Evolutionary conservation across 2,329 filamentous ascomycete genomes (phyloP), one percentile per base, ranked within the genome.

Genomic region (Neurospora sp.): DNA sequence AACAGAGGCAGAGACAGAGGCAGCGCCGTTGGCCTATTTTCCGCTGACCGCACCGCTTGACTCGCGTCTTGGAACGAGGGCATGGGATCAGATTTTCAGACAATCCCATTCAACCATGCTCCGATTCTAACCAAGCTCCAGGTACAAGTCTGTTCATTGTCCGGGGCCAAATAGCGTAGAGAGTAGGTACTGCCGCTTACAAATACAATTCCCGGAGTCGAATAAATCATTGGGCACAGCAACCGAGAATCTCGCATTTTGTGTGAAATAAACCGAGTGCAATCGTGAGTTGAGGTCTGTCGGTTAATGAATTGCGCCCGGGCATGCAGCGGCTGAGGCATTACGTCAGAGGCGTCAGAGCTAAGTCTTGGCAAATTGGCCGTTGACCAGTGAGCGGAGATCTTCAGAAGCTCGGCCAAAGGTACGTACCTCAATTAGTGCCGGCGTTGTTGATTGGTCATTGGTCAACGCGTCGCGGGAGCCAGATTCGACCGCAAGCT

Each of bases 341-440:
- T 69, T 70, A 74, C 73, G 73, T 74, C 73, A 74, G 68, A 69
- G 69, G 69, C 65, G 66, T 38, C 66, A 43, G 40, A 41, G 65
- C 67, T 70, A 70, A 70, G 69, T 68, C 67, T 70, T 71, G 71
- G 70, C 66, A 62, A 40, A 66, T 10, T 46, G 41, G 67, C 67
- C 52, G 66, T 39, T 23, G 46, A 37, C 52, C 57, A 69, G 28
- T 40, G 68, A 57, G 52, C 52, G 23, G 23, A 19, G 39, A 37
- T 19, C n/a, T 37, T 8, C 46, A 12, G 15, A 66, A 37, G 8
- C 41, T 62, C 52, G 52, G 52, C 52, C 12, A 4, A 62, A 62
- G 52, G 52, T 36, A 17, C 52, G 28, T 62, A n/a, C 28, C 23
- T 33, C 23, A 41, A 10, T 19, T 37, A 41, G 4, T 15, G 19